Evolutionary conservation across 1,284 basidiomycete genomes (phyloP), one percentile per base, ranked within the genome.

Genomic region (Ceratobasidium sp.): DNA sequence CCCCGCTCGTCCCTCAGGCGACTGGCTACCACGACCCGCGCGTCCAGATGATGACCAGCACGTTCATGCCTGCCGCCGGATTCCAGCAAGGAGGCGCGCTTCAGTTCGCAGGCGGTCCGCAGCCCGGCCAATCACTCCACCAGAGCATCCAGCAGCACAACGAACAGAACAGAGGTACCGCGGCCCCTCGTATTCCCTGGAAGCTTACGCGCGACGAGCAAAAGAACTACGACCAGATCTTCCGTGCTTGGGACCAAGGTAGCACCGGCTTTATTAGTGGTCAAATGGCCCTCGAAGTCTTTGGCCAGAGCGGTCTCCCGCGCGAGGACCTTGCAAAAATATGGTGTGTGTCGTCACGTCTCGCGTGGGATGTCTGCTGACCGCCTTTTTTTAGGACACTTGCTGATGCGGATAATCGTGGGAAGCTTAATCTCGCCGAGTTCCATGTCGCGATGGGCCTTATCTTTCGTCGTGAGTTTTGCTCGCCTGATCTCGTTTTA

Each of bases 361-460:
- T 52, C 41, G 36, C 58, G 71, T 21, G 70, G 39, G 48, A 16
- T 43, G 32, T 67, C 65, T 71, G 73, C 61, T 74, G 18, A 46
- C 46, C n/a, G 26, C 16, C 67, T n/a, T 45, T 48, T 48, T 58
- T 16, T 77, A 96, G 94, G 94, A 91, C 89, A 34, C 85, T 97
- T 9, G 92, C 94, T 30, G 96, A 98, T 81, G 86, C 87, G 48
- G 92, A 95, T 77, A 94, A 97, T 82, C 89, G 94, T 43, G 96
- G 96, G 36, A 96, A 95, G 81, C 87, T 98, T 72, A 98, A 98
- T 79, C 84, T 97, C 53, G 92, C 94, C n/a, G 97, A 99, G 80
- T 99, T 99, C 81, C 96, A 99, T 80, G 93, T 98, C 71, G 97
- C 97, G 0, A 99, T 99, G 97, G 96, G 94, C 73, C 85, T 99